phyloP scores from a whole-genome alignment of 164 flowering plant genomes.

The Magnolia kwangsiensis region DNA sequence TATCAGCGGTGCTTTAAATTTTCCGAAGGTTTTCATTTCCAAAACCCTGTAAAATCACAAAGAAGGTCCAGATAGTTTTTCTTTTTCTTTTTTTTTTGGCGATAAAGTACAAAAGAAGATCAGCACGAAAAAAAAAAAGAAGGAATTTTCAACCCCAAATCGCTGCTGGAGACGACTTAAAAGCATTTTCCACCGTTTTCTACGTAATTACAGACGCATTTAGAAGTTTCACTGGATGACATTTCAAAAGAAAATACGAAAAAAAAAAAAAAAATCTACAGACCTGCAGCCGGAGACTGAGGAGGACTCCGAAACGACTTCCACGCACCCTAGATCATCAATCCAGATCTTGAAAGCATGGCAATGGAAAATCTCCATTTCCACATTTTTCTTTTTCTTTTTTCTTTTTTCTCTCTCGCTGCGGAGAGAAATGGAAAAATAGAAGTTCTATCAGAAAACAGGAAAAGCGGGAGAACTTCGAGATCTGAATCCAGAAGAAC shows the following conservation, averaged over 20 bases:
- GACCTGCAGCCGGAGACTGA: constrained; percentile 8
- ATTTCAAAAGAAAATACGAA: not conserved
- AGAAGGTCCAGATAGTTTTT: not conserved
- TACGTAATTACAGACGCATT: not conserved
- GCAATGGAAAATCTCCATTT: constrained; percentile 3
- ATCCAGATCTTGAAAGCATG: constrained; percentile 5
- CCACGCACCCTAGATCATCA: constrained; percentile 5
- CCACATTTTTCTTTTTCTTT: not conserved
- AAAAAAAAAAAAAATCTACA: not conserved
- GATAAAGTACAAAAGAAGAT: too few relatives aligned
- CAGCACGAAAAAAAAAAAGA: not conserved
- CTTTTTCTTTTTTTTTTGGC: too few relatives aligned
- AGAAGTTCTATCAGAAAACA: not conserved
- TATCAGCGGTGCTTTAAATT: not conserved
- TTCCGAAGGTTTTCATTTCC: not conserved
- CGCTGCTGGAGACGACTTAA: not conserved
- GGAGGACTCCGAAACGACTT: not conserved
- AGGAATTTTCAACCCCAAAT: not conserved
- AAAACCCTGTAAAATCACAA: not conserved
- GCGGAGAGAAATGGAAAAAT: not conserved
- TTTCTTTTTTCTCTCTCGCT: too few relatives aligned
- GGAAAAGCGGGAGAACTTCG: not conserved
- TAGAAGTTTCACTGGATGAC: not conserved
- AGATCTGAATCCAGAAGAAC: constrained; percentile 17
- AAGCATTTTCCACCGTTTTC: not conserved